Evolutionary conservation across 176 grass and related monocot genomes (phyloP).

Genomic region (Carex myosuroides): DNA sequence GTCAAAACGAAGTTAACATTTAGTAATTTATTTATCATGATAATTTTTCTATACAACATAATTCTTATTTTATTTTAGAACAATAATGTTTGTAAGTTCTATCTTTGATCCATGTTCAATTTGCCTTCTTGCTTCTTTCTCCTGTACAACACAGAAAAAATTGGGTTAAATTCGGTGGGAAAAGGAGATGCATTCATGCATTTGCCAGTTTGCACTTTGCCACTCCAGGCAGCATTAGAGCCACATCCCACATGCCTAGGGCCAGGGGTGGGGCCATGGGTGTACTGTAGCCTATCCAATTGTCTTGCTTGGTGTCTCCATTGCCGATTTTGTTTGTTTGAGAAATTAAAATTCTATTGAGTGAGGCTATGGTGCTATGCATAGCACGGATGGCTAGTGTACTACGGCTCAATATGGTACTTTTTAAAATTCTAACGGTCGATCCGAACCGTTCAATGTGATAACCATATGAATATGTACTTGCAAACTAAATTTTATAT

Average conservation of each 20-base stretch:
- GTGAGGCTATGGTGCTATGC: too few relatives aligned
- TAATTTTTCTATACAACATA: background rate
- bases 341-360: background rate
- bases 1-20: background rate
- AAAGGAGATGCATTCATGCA: too few relatives aligned
- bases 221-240: background rate
- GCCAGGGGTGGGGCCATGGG: background rate
- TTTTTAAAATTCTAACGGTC: too few relatives aligned
- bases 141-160: background rate
- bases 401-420: too few relatives aligned
- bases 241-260: slow-evolving; percentile 7
- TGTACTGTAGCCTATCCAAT: background rate
- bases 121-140: background rate
- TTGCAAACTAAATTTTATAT: too few relatives aligned
- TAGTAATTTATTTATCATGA: too few relatives aligned
- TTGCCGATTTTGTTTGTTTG: background rate
- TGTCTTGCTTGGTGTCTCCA: slow-evolving; percentile 6
- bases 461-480: too few relatives aligned
- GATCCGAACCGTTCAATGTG: too few relatives aligned
- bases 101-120: background rate
- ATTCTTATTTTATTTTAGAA: background rate
- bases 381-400: too few relatives aligned
- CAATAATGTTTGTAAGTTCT: background rate
- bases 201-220: too few relatives aligned
- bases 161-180: background rate